A percentile compares a stretch with the other conserved stretches of the same genome.
These are phyloP conservation scores for Diospyros kaki DNA, from an alignment of 148 eudicot species.

Conservation along the genomic window DNA sequence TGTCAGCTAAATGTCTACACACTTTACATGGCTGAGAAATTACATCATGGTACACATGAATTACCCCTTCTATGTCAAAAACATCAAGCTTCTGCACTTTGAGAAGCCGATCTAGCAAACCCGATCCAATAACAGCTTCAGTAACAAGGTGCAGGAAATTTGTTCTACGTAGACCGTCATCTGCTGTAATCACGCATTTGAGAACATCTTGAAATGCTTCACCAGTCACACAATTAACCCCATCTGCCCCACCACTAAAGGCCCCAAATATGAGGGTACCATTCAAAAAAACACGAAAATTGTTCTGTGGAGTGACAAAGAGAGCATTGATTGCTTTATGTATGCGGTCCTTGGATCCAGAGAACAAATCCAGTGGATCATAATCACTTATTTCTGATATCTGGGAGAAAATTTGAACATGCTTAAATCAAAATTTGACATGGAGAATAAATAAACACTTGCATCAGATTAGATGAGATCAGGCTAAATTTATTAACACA, in stretches of 20 bases:
- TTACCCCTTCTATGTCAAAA: conserved; percentile 86
- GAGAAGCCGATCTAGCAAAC: conserved; percentile 66
- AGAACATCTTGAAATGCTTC: conserved; percentile 60
- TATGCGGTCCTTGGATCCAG: conserved; percentile 74
- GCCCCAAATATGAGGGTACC: conserved; percentile 80
- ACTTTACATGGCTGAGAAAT: conserved; percentile 77
- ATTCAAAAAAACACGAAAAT: conserved; percentile 81
- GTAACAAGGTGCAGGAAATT: conserved; percentile 63
- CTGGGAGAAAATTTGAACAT: conserved; percentile 34
- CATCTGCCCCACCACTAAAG: conserved; percentile 56
- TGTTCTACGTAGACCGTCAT: conserved; percentile 46
- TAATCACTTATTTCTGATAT: conserved; percentile 70
- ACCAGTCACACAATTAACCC: conserved; percentile 29
- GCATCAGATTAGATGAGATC: background rate
- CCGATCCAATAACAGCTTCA: conserved; percentile 51
- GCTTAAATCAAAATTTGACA: conserved; percentile 7
- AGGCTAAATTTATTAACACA: background rate
- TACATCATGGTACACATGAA: conserved; percentile 84
- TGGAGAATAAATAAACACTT: background rate
- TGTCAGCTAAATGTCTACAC: conserved; percentile 41
- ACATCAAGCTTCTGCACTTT: conserved; percentile 81
- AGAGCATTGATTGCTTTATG: conserved; percentile 70
- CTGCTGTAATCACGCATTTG: conserved; percentile 42
- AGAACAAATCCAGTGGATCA: conserved; percentile 87
- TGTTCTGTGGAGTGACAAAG: conserved; percentile 80